Conservation (phyloP, 2,329 filamentous ascomycete genomes). For the Phialemoniopsis sp. region DNA sequence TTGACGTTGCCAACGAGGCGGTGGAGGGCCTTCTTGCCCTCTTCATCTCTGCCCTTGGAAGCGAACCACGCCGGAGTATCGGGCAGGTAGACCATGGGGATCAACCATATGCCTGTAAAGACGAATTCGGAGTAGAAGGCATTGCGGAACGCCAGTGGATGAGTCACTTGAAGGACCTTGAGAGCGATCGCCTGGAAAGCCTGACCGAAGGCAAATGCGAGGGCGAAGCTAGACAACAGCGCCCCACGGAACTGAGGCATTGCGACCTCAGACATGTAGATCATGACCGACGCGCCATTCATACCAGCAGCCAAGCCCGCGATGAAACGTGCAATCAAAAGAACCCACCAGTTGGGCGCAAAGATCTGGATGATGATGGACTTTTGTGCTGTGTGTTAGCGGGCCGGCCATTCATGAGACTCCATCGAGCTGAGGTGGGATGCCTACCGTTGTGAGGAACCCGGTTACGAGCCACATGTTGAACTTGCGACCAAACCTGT, state of each 20-base stretch:
- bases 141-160: background rate
- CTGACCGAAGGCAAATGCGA: slow-evolving; percentile 6
- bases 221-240: slow-evolving; percentile 1
- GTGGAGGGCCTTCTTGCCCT: slow-evolving; percentile 11
- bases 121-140: slow-evolving; percentile 3
- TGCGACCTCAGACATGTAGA: slow-evolving; percentile 6
- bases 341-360: slow-evolving; percentile 2
- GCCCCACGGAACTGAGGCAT: slow-evolving; percentile 5
- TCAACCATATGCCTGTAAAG: slow-evolving; percentile 1
- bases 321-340: slow-evolving; percentile 3
- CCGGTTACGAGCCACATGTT: slow-evolving; percentile 3
- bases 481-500: slow-evolving; percentile 3
- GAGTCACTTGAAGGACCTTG: background rate
- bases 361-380: slow-evolving; percentile 2
- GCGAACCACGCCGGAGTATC: slow-evolving; percentile 2
- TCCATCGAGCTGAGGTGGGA: background rate
- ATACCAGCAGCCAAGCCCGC: slow-evolving; percentile 3
- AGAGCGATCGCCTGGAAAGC: background rate
- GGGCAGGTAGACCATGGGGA: slow-evolving; percentile 6
- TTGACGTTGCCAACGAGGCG: slow-evolving; percentile 6
- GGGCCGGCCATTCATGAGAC: too few species aligned
- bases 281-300: slow-evolving; percentile 3
- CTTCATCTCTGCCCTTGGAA: slow-evolving; percentile 1
- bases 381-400: too few species aligned
- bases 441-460: slow-evolving; percentile 3